Conservation (phyloP, 75 land plant species). For the Cryptomeria japonica region DNA sequence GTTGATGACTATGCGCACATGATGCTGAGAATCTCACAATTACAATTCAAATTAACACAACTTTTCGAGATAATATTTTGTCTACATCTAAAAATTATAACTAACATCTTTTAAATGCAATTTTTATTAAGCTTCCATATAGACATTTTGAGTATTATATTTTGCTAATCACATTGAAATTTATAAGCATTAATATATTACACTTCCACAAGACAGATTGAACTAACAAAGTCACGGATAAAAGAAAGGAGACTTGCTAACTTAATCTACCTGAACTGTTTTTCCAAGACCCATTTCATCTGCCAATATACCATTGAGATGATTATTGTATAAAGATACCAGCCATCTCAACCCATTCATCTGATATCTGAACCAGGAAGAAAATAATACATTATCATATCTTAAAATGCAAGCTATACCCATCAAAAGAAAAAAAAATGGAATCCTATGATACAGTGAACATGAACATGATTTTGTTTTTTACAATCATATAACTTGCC, state of each 20-base stretch:
- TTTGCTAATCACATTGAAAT: not conserved
- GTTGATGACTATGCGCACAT: not conserved
- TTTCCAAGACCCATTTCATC: slow-evolving; percentile 99
- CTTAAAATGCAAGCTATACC: not conserved
- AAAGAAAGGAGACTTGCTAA: not conserved
- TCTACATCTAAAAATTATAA: not conserved
- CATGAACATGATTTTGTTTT: not conserved
- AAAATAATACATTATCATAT: not conserved
- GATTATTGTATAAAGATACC: slow-evolving; percentile 96
- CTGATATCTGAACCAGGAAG: slow-evolving; percentile 74
- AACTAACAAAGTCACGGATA: not conserved
- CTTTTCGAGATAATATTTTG: not conserved
- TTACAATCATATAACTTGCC: not conserved
- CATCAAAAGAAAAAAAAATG: not conserved
- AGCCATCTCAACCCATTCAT: slow-evolving; percentile 98
- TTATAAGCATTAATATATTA: not conserved
- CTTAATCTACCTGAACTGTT: slow-evolving; percentile 87
- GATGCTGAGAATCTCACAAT: not conserved
- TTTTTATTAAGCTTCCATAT: not conserved
- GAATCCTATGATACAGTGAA: not conserved
- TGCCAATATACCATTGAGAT: slow-evolving; percentile 97
- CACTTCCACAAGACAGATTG: not conserved
- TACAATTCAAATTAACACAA: not conserved
- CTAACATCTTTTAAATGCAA: not conserved
- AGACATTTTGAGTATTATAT: not conserved